phyloP scores from a whole-genome alignment of 495 filamentous ascomycete genomes.

The Glutinoglossum americanum region DNA sequence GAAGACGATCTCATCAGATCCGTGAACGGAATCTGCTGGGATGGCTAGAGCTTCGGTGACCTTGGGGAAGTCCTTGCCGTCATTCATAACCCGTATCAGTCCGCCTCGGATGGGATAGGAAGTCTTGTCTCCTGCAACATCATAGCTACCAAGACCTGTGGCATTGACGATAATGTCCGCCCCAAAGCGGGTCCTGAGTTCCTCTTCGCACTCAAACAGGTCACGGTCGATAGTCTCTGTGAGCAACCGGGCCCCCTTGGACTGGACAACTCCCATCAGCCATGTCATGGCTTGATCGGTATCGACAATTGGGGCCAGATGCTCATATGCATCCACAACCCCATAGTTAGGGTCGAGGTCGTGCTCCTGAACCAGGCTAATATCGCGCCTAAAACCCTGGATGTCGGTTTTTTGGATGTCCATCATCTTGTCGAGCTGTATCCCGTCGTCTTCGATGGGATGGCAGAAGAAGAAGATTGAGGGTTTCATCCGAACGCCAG shows the following conservation, averaged over 20 bases:
- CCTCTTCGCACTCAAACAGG: conserved; percentile 20
- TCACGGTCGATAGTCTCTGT: conserved; percentile 21
- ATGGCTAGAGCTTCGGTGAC: conserved; percentile 22
- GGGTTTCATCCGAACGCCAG: conserved; percentile 22
- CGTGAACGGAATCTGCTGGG: conserved; percentile 16
- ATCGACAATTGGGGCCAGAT: conserved; percentile 27
- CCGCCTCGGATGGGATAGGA: conserved; percentile 26
- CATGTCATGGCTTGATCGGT: conserved; percentile 27
- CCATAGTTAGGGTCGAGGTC: conserved; percentile 19
- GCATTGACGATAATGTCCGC: conserved; percentile 28
- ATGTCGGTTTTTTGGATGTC: conserved; percentile 19
- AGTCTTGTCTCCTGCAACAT: conserved; percentile 18
- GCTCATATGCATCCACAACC: conserved; percentile 25
- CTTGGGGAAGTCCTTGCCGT: conserved; percentile 26
- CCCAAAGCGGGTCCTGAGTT: conserved; percentile 15
- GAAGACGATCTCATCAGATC: conserved; percentile 24
- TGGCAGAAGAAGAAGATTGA: conserved; percentile 22
- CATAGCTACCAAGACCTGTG: conserved; percentile 19
- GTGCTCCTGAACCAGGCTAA: conserved; percentile 18
- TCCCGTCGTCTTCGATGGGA: conserved; percentile 15
- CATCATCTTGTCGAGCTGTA: conserved; percentile 18
- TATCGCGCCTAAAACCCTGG: conserved; percentile 18
- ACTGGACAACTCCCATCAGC: conserved; percentile 21
- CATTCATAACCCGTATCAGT: conserved; percentile 28
- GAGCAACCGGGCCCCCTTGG: conserved; percentile 23